Evolutionary conservation across 768 basidiomycete species (phyloP).

Genomic region (Cyclocybe cylindracea): DNA sequence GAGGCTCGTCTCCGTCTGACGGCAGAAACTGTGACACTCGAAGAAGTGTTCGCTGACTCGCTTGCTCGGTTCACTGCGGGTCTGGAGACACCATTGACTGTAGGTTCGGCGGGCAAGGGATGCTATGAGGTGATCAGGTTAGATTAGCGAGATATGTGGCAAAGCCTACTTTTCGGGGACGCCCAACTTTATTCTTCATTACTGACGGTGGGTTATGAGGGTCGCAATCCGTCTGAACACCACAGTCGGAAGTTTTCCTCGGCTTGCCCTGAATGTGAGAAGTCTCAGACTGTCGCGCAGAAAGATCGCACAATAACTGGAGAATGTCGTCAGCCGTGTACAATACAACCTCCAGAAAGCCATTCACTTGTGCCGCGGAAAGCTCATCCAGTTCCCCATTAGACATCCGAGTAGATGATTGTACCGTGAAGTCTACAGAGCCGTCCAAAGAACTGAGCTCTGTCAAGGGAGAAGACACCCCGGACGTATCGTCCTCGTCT

Average conservation of each 20-base stretch:
- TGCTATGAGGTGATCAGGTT: conserved; percentile 2
- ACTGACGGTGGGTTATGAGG: conserved; percentile 7
- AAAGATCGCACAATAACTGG: conserved; percentile 29
- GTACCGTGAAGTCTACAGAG: conserved; percentile 39
- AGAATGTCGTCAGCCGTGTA: not conserved
- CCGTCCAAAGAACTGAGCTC: conserved; percentile 76
- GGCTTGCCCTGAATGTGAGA: conserved; percentile 8
- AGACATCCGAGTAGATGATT: conserved; percentile 22
- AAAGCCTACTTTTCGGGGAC: conserved; percentile 21
- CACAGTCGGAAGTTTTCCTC: conserved; percentile 23
- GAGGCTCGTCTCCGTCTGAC: conserved; percentile 38
- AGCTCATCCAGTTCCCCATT: conserved; percentile 49
- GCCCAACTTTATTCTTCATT: conserved; percentile 23
- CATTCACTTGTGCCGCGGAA: conserved; percentile 57
- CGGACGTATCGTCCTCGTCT: conserved; percentile 44
- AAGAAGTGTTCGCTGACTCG: conserved; percentile 24
- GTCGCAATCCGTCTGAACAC: conserved; percentile 31
- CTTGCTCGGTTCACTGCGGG: conserved; percentile 19
- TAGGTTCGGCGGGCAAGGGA: conserved; percentile 11
- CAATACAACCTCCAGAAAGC: not conserved
- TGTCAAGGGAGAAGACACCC: conserved; percentile 70
- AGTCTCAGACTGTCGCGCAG: conserved; percentile 10
- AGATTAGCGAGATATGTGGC: not conserved
- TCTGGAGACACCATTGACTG: conserved; percentile 8
- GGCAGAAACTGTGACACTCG: conserved; percentile 35